Percentiles rank a stretch among this genome's conserved stretches.
These are phyloP conservation scores for Sporothrix pseudoabietina DNA, from an alignment of 2,329 filamentous ascomycete genomes.

Conservation along the genomic window DNA sequence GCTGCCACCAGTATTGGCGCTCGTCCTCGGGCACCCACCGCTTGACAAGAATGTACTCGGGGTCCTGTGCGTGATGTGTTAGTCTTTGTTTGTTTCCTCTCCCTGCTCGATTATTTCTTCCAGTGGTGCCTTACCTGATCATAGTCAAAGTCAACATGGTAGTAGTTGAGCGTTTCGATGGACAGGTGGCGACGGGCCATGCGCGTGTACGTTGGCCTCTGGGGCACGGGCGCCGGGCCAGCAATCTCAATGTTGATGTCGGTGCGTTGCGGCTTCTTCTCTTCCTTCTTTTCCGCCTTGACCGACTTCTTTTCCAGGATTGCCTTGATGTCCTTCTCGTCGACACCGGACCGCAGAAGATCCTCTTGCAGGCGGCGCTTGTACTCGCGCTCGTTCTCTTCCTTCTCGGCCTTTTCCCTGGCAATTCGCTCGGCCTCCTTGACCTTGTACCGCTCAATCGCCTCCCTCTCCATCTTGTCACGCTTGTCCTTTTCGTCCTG, in stretches of 20 bases:
- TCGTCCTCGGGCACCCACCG: constrained; percentile 71
- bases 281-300: constrained; percentile 38
- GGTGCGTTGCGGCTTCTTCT: constrained; percentile 22
- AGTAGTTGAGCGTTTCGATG: constrained; percentile 60
- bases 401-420: constrained; percentile 52
- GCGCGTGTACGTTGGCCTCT: constrained; percentile 59
- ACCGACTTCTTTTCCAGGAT: constrained; percentile 60
- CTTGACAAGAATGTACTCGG: constrained; percentile 70
- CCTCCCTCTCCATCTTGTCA: constrained; percentile 53
- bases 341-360: constrained; percentile 59
- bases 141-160: constrained; percentile 59
- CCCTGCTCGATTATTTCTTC: constrained; percentile 17
- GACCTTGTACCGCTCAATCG: constrained; percentile 57
- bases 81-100: constrained; percentile 35
- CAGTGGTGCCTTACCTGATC: constrained; percentile 52
- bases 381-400: constrained; percentile 56
- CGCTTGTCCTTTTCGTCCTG: constrained; percentile 49
- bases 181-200: constrained; percentile 65
- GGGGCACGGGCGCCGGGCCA: not conserved
- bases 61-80: constrained; percentile 51
- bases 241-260: constrained; percentile 33
- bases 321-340: constrained; percentile 60
- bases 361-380: constrained; percentile 59
- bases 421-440: constrained; percentile 52
- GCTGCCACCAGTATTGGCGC: constrained; percentile 71